A percentile compares a stretch with the other conserved stretches of the same genome.
These are phyloP conservation scores for Colletotrichum salicis DNA, from an alignment of 2,329 filamentous ascomycete species.

Conservation along the genomic window DNA sequence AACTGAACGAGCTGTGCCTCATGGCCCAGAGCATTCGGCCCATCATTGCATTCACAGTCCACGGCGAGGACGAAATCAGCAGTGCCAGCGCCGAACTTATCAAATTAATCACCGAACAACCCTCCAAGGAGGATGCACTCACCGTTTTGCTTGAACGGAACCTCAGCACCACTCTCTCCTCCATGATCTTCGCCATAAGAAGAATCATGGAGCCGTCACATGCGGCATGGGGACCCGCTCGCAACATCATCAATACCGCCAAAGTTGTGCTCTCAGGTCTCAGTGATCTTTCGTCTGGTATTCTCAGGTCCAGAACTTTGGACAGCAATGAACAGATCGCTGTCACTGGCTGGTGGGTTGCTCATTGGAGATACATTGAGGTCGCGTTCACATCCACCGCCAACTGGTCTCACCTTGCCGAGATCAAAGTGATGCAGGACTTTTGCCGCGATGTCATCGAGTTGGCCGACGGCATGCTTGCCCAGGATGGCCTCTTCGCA, in stretches of 20 bases:
- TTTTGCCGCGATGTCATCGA: conserved; percentile 97
- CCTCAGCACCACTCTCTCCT: conserved; percentile 53
- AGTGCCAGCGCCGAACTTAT: conserved; percentile 84
- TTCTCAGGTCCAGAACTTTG: conserved; percentile 65
- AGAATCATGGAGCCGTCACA: conserved; percentile 49
- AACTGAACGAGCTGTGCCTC: conserved; percentile 76
- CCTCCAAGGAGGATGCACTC: conserved; percentile 62
- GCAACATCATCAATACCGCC: conserved; percentile 66
- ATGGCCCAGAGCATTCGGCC: conserved; percentile 76
- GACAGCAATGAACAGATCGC: conserved; percentile 71
- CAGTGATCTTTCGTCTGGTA: conserved; percentile 65
- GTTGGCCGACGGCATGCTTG: conserved; percentile 85
- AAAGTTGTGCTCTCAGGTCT: conserved; percentile 67
- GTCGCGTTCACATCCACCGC: conserved; percentile 85
- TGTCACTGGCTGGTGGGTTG: conserved; percentile 83
- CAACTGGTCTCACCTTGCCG: conserved; percentile 80
- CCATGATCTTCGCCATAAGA: conserved; percentile 51
- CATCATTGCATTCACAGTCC: conserved; percentile 82
- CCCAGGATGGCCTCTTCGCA: conserved; percentile 85
- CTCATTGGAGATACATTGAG: conserved; percentile 83
- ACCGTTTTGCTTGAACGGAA: conserved; percentile 56
- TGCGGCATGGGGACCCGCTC: conserved; percentile 67
- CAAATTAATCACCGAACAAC: conserved; percentile 81
- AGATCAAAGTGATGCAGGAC: conserved; percentile 84
- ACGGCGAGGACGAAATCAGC: conserved; percentile 81